phyloP scores from a whole-genome alignment of 75 land plant genomes.

The Ceratopteris richardii region DNA sequence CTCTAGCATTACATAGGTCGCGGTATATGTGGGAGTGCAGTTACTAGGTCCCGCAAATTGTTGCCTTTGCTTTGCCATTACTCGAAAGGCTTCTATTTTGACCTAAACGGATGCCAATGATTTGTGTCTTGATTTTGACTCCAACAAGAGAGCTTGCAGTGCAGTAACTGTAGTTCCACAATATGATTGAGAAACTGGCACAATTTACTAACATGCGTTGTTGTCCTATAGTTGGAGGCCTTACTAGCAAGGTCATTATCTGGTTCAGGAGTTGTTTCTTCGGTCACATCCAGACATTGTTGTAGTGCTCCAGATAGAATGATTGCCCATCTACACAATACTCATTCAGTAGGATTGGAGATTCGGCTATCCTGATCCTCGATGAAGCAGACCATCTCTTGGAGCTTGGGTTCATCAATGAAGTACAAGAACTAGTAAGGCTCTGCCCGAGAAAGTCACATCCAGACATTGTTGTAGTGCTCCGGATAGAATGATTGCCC shows the following conservation, averaged over 20 bases:
- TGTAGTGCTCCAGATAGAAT: conserved; percentile 96
- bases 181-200: conserved; percentile 88
- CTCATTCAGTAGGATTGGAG: conserved; percentile 95
- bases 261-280: conserved; percentile 70
- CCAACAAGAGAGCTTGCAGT: conserved; percentile 93
- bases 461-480: too few relatives aligned
- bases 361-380: conserved; percentile 86
- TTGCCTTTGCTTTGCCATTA: conserved; percentile 86
- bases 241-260: conserved; percentile 64
- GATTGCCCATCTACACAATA: conserved; percentile 88
- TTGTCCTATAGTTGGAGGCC: conserved; percentile 87
- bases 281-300: conserved; percentile 95
- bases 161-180: conserved; percentile 78
- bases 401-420: conserved; percentile 86
- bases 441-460: conserved; percentile 84
- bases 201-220: conserved; percentile 90
- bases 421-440: conserved; percentile 87
- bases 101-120: conserved; percentile 72
- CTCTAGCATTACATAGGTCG: conserved; percentile 80
- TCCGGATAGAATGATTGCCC: conserved; percentile 94
- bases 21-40: conserved; percentile 94
- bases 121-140: conserved; percentile 77
- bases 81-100: conserved; percentile 81
- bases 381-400: conserved; percentile 98
- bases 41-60: conserved; percentile 89